Evolutionary conservation across 371 early-diverging fungal genomes (phyloP), one percentile per base, ranked within the genome.

Genomic region (Nematocida minor): DNA sequence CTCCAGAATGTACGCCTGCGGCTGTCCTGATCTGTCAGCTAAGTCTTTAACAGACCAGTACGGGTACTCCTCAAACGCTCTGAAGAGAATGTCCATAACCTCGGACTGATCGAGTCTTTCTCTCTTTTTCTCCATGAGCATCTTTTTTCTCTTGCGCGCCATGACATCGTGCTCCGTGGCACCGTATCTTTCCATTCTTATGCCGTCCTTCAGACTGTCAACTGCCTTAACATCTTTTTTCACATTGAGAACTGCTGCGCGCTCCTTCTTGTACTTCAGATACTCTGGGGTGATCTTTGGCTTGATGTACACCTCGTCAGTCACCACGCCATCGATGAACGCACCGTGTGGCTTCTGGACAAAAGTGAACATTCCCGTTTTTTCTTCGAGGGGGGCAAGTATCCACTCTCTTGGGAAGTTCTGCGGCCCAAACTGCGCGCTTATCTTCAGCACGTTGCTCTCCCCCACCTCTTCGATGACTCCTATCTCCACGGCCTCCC

Each of bases 1-100:
- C 67, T 86, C 84, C 49, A 84, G 86, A n/a, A 85, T 84, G 74
- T 81, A 85, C n/a, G 86, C 86, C 47, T 80, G 64, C 16, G 86
- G 86, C 66, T 86, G 86, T 34, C 85, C 84, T 31, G 78, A 79
- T 42, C 82, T 79, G 53, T 85, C 85, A 25, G 86, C 80, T 0
- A 86, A 63, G 80, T 86, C 86, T 68, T 82, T 84, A 4, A 83
- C 85, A 16, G 84, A 83, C 86, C 86, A 86, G 32, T 49, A 53
- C 14, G 67, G 53, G 62, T 83, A 80, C 69, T 83, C 80, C 68
- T 86, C 86, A 81, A 82, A 86, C 2, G 86, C 86, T 41, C 81
- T 82, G 71, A 86, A 86, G n/a, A 86, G 42, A 67, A 86, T 81
- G 51, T 86, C 82, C 57, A 85, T 68, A 31, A 80, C 84, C 48